Percentiles rank a stretch among this genome's conserved stretches.
These are phyloP conservation scores for Cyclaneusma minus DNA, from an alignment of 2,329 filamentous ascomycete genomes.

Conservation along the genomic window DNA sequence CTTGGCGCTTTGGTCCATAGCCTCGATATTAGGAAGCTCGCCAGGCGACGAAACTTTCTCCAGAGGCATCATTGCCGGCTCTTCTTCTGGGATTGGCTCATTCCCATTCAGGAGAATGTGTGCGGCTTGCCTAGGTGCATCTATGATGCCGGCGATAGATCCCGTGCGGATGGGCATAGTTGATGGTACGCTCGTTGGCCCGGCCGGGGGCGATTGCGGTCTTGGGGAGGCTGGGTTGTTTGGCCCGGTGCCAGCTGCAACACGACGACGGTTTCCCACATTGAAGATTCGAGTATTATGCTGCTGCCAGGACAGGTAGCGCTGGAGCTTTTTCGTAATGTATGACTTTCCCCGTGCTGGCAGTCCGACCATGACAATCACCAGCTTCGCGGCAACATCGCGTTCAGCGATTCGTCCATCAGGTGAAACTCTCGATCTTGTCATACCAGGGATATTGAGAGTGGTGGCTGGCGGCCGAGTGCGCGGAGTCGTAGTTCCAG, in stretches of 20 bases:
- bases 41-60: constrained; percentile 1
- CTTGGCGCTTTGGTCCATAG: constrained; percentile 73
- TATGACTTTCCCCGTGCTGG: constrained; percentile 95
- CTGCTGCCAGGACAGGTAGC: constrained; percentile 94
- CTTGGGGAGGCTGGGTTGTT: constrained; percentile 20
- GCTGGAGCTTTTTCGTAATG: constrained; percentile 93
- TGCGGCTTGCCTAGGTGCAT: constrained; percentile 32
- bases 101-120: constrained; percentile 40
- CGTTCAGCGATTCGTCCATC: constrained; percentile 87
- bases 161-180: constrained; percentile 2
- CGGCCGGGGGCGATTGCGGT: constrained; percentile 19
- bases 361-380: constrained; percentile 96
- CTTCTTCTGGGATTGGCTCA: constrained; percentile 10
- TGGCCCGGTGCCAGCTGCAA: constrained; percentile 48
- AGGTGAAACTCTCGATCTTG: constrained; percentile 85
- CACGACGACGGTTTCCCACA: constrained; percentile 77
- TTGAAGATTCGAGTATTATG: constrained; percentile 96
- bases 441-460: constrained; percentile 91
- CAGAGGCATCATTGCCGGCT: constrained; percentile 1
- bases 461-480: constrained; percentile 78
- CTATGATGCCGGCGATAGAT: constrained; percentile 11
- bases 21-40: constrained; percentile 22
- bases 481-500: constrained; percentile 61
- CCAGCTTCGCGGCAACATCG: constrained; percentile 89
- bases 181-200: constrained; percentile 6